phyloP scores from a whole-genome alignment of 1,139 yeast species.

The Taphrina wiesneri region DNA sequence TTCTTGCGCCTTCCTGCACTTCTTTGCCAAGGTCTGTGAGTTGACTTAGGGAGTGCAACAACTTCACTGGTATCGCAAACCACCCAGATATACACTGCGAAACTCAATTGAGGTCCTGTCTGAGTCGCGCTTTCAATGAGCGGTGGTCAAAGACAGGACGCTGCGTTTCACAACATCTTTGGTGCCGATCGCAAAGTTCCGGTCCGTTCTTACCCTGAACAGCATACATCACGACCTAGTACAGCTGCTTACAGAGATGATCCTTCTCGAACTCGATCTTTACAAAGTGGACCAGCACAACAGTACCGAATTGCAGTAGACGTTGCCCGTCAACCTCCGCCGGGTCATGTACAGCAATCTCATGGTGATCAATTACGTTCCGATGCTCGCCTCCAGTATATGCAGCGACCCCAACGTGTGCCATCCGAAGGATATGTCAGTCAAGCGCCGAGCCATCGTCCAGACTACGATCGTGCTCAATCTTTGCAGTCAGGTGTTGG shows the following conservation, averaged over 20 bases:
- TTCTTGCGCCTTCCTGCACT: background rate
- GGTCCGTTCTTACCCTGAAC: constrained; percentile 12
- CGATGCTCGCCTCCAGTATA: background rate
- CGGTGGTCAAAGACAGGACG: constrained; percentile 28
- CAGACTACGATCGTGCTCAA: constrained; percentile 28
- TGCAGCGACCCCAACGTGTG: constrained; percentile 14
- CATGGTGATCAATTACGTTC: background rate
- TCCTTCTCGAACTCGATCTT: constrained; percentile 17
- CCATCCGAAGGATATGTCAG: constrained; percentile 21
- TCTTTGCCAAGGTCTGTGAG: background rate
- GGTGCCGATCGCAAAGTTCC: constrained; percentile 15
- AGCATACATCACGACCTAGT: constrained; percentile 7
- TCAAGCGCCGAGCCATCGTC: background rate
- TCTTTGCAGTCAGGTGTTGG: constrained; percentile 14
- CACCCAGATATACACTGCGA: background rate
- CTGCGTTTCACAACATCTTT: constrained; percentile 15
- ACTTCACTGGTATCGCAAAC: background rate
- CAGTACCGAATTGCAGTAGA: background rate
- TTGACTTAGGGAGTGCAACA: background rate
- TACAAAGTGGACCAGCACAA: constrained; percentile 3
- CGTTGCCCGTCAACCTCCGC: constrained; percentile 1
- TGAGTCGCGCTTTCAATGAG: constrained; percentile 10
- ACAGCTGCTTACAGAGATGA: constrained; percentile 24
- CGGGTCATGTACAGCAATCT: constrained; percentile 1
- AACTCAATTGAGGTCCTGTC: constrained; percentile 2